Conservation (phyloP, 2,329 filamentous ascomycete species). For the Xylaria sp. region DNA sequence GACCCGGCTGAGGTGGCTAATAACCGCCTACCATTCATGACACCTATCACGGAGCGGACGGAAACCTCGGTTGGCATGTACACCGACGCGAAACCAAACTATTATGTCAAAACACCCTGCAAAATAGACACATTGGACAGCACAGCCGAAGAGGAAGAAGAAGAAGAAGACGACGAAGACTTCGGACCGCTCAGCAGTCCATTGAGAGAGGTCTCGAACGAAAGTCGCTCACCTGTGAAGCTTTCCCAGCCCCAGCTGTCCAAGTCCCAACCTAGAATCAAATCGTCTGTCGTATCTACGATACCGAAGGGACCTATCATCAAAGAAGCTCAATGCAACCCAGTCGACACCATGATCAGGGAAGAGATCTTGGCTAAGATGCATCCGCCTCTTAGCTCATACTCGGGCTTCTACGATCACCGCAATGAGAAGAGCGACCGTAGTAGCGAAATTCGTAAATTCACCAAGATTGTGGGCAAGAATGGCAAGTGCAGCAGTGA, state of each 20-base stretch:
- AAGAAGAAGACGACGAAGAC: conserved; percentile 50
- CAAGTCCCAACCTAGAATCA: conserved; percentile 54
- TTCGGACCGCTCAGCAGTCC: conserved; percentile 72
- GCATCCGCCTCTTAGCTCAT: conserved; percentile 77
- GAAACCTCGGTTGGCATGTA: conserved; percentile 83
- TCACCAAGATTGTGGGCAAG: conserved; percentile 74
- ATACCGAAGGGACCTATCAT: conserved; percentile 77
- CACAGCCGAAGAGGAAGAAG: conserved; percentile 49
- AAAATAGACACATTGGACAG: conserved; percentile 57
- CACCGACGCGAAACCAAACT: conserved; percentile 67
- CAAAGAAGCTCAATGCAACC: conserved; percentile 86
- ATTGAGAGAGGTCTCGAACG: conserved; percentile 71
- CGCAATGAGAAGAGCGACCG: conserved; percentile 71
- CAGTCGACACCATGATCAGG: conserved; percentile 80
- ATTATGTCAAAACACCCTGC: conserved; percentile 81
- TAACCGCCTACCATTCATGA: conserved; percentile 97
- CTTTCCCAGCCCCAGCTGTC: conserved; percentile 62
- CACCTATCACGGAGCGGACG: conserved; percentile 94
- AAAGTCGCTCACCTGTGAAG: conserved; percentile 59
- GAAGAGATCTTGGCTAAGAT: conserved; percentile 79
- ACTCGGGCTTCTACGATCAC: conserved; percentile 83
- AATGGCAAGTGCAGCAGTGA: conserved; percentile 68
- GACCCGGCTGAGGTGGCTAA: conserved; percentile 84
- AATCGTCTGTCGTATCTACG: conserved; percentile 45
- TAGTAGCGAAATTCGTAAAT: conserved; percentile 82